Percentiles rank a stretch among this genome's conserved stretches.
phyloP scores from a whole-genome alignment of 2,329 filamentous ascomycete species.

The Colletotrichum tropicale region DNA sequence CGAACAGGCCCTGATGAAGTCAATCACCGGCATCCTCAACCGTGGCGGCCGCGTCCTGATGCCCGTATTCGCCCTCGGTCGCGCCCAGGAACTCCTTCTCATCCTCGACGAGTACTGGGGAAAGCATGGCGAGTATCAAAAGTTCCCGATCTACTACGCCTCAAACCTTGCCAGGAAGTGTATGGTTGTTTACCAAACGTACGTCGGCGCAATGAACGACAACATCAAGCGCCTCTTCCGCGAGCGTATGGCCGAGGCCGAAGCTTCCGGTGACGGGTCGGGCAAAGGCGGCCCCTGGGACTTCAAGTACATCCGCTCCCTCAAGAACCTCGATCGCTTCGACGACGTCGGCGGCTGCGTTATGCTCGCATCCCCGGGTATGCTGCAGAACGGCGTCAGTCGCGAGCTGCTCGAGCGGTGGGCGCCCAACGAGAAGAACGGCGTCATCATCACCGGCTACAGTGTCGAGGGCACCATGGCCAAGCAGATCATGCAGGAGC shows the following conservation, averaged over 20 bases:
- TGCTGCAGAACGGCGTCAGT: conserved; percentile 96
- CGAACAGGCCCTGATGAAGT: conserved; percentile 93
- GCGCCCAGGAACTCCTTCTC: conserved; percentile 90
- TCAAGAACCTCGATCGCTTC: conserved; percentile 93
- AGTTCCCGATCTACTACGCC: conserved; percentile 95
- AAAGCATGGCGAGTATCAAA: conserved; percentile 86
- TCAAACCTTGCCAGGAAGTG: conserved; percentile 94
- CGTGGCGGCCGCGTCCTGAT: conserved; percentile 91
- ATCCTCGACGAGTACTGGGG: conserved; percentile 98
- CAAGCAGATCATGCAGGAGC: conserved; percentile 92
- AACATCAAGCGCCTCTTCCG: conserved; percentile 97
- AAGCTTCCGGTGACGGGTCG: conserved; percentile 75
- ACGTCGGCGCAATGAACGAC: conserved; percentile 98
- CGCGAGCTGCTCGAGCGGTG: conserved; percentile 91
- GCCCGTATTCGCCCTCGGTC: conserved; percentile 92
- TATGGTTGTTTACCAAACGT: conserved; percentile 99
- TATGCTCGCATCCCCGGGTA: conserved; percentile 96
- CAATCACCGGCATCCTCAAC: conserved; percentile 89
- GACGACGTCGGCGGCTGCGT: conserved; percentile 95
- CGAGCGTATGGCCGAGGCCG: conserved; percentile 89
- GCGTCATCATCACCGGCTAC: conserved; percentile 98
- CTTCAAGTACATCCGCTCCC: conserved; percentile 89
- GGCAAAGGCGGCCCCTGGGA: conserved; percentile 92
- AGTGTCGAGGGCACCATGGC: conserved; percentile 99
- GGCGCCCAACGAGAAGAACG: conserved; percentile 95